Evolutionary conservation across 441 rosid genomes (phyloP), one percentile per base, ranked within the genome.

Genomic region (Aleurites moluccanus): DNA sequence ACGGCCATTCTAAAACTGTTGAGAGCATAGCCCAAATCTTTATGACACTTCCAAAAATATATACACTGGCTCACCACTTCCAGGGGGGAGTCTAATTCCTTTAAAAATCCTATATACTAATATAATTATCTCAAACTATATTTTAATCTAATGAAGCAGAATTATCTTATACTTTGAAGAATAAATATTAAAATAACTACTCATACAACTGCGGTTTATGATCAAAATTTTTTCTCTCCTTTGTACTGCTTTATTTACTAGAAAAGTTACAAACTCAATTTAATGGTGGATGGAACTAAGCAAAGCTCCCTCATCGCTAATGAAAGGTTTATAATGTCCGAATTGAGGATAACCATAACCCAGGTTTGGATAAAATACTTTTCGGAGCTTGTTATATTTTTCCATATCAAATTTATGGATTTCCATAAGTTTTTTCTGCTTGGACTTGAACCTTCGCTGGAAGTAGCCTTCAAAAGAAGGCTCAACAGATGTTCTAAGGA

Each of bases 381-480:
- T 86, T 57, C 83, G 73, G 27, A 95, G 89, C 75, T 90, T 83
- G 20, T 80, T 69, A 50, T 88, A 93, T 83, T 91, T 89, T 72
- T 73, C 66, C 0, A 80, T 20, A 62, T 95, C 91, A 70, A 95
- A 93, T 28, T 79, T 80, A 55, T 79, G 70, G 2, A 60, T 28
- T 70, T 69, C 50, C 85, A 89, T 88, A 63, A 95, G 78, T 69
- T 82, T 83, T 73, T 80, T 80, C 80, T 87, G 97, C 81, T 88
- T 93, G 1, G 88, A 80, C 28, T 57, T 75, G 64, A 93, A 86
- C 74, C 99, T 83, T 79, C 90, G 85, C 23, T 87, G 90, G 78
- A 89, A 91, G 77, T 91, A 91, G 14, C 97, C 96, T 85, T 91
- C 95, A 55, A 90, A 90, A 8, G 98, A 87, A 28, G 99, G 99